Evolutionary conservation across 768 basidiomycete species (phyloP).

Genomic region (Tricholoma hemisulphureum): DNA sequence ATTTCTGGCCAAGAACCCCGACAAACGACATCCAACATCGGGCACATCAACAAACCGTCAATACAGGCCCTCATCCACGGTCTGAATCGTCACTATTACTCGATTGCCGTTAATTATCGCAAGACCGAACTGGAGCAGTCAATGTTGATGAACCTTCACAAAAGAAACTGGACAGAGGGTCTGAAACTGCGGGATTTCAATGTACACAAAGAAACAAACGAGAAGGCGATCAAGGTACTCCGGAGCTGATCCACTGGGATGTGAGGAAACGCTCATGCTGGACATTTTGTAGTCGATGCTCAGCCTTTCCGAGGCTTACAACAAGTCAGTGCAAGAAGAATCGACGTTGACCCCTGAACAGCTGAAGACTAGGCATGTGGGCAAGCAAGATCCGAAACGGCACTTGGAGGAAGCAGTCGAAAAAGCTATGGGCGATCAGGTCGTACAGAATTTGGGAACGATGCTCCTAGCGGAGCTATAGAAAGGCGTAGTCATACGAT

Average conservation of each 20-base stretch:
- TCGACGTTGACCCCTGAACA: slow-evolving; percentile 92
- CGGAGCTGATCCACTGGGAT: not conserved
- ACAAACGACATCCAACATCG: slow-evolving; percentile 97
- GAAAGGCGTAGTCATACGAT: slow-evolving; percentile 70
- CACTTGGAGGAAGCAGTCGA: slow-evolving; percentile 97
- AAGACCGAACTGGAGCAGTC: slow-evolving; percentile 98
- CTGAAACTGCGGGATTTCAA: slow-evolving; percentile 89
- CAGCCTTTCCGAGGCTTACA: slow-evolving; percentile 87
- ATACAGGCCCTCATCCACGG: slow-evolving; percentile 99
- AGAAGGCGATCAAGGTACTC: slow-evolving; percentile 90
- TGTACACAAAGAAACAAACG: slow-evolving; percentile 83
- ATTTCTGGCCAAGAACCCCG: slow-evolving; percentile 92
- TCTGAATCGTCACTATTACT: slow-evolving; percentile 97
- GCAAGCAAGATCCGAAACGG: slow-evolving; percentile 97
- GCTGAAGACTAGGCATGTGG: slow-evolving; percentile 95
- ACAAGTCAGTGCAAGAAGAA: slow-evolving; percentile 97
- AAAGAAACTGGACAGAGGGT: slow-evolving; percentile 98
- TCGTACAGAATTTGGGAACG: slow-evolving; percentile 91
- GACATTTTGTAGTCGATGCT: slow-evolving; percentile 78
- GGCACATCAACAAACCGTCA: slow-evolving; percentile 98
- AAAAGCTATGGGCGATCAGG: slow-evolving; percentile 97
- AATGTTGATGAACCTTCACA: slow-evolving; percentile 99
- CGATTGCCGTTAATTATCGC: slow-evolving; percentile 95
- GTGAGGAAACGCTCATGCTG: slow-evolving; percentile 3
- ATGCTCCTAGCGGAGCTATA: slow-evolving; percentile 92